Conservation (phyloP, 192 early-diverging fungal species). For the Coemansia reversa region DNA sequence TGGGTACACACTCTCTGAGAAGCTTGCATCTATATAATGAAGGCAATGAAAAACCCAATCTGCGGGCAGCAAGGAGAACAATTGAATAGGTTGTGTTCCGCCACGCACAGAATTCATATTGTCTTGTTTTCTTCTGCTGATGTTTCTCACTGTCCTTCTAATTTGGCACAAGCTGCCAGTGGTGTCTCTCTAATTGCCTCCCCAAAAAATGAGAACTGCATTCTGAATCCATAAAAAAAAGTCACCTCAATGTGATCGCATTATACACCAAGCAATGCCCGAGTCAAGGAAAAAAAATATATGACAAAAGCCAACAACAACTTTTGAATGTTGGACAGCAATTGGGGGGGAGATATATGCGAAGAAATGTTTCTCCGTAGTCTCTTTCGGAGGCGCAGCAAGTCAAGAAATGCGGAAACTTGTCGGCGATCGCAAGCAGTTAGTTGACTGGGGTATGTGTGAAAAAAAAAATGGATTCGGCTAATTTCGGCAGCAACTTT, state of each 20-base stretch:
- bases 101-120: background rate
- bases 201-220: background rate
- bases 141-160: background rate
- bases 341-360: background rate
- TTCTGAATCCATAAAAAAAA: background rate
- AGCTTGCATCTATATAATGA: background rate
- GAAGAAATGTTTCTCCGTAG: conserved; percentile 3
- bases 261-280: background rate
- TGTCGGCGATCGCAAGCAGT: background rate
- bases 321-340: background rate
- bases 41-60: background rate
- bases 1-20: background rate
- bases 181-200: too few species aligned
- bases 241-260: background rate
- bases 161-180: background rate
- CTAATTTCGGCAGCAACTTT: background rate
- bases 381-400: background rate
- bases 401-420: background rate
- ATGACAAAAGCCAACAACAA: background rate
- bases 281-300: background rate
- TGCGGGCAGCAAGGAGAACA: conserved; percentile 7
- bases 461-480: background rate
- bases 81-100: background rate
- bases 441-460: background rate
- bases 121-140: background rate